Evolutionary conservation across 192 early-diverging fungal species (phyloP).

Genomic region (Pecoramyces ruminantium): DNA sequence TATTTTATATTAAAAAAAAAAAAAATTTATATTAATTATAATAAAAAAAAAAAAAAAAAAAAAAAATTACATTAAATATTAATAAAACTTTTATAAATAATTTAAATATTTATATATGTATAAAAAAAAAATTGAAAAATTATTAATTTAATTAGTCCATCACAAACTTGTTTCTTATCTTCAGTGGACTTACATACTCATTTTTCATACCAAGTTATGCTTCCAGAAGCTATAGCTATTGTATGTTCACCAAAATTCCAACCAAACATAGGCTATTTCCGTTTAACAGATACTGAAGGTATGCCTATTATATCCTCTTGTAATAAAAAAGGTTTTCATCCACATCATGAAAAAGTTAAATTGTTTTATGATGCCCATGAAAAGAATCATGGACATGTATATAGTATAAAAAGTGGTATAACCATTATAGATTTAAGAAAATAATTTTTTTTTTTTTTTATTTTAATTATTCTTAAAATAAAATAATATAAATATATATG

Average conservation of each 20-base stretch:
- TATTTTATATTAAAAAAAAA: too few species aligned
- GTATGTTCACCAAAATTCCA: slow-evolving; percentile 60
- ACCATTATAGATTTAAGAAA: background rate
- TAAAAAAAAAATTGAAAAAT: too few species aligned
- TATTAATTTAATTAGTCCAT: slow-evolving; percentile 52
- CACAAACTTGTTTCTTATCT: slow-evolving; percentile 88
- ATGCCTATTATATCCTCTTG: slow-evolving; percentile 61
- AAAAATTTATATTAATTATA: too few species aligned
- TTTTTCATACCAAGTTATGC: slow-evolving; percentile 73
- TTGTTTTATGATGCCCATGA: background rate
- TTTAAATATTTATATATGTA: too few species aligned
- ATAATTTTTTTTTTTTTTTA: too few species aligned
- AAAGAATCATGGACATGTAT: background rate
- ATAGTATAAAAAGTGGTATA: background rate
- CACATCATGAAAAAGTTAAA: slow-evolving; percentile 37
- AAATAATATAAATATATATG: too few species aligned
- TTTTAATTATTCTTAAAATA: too few species aligned
- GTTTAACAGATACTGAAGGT: slow-evolving; percentile 71
- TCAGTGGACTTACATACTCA: slow-evolving; percentile 87
- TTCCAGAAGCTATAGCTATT: slow-evolving; percentile 85
- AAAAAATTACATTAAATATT: too few species aligned
- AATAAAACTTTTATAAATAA: too few species aligned
- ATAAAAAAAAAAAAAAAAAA: too few species aligned
- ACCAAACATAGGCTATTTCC: slow-evolving; percentile 64
- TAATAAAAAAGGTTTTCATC: slow-evolving; percentile 58